phyloP scores from a whole-genome alignment of 140 eudicot species.

The Bidens hawaiensis region DNA sequence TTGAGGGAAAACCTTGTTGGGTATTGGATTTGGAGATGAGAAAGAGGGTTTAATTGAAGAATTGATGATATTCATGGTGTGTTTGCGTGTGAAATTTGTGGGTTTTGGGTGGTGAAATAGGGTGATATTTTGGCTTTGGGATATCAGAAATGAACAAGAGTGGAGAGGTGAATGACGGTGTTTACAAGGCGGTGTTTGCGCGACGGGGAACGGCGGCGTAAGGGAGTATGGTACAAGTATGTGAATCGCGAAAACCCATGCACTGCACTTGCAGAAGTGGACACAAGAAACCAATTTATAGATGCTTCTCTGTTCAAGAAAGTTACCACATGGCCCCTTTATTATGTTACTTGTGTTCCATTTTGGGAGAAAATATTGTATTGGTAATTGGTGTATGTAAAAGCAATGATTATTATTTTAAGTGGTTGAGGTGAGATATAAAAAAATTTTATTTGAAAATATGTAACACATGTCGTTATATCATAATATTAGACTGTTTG shows the following conservation, averaged over 20 bases:
- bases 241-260: constrained; percentile 26
- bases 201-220: too few species aligned
- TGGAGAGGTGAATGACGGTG: constrained; percentile 1
- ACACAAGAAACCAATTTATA: constrained; percentile 17
- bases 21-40: constrained; percentile 9
- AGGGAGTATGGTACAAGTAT: constrained; percentile 21
- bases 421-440: too few species aligned
- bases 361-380: too few species aligned
- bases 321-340: neutral
- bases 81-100: neutral
- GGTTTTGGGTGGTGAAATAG: constrained; percentile 4
- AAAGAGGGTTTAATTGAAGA: constrained; percentile 19
- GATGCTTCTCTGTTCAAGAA: neutral
- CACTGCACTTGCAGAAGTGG: constrained; percentile 22
- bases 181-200: too few species aligned
- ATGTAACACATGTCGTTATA: too few species aligned
- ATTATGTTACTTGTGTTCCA: neutral
- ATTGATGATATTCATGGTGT: constrained; percentile 35
- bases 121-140: constrained; percentile 19
- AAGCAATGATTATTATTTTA: too few species aligned
- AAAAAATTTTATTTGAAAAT: too few species aligned
- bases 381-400: too few species aligned
- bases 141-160: constrained; percentile 17
- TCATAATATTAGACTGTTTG: too few species aligned
- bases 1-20: constrained; percentile 5